These are phyloP conservation scores for Stylosanthes scabra DNA, from an alignment of 331 rosid genomes.

Conservation along the genomic window DNA sequence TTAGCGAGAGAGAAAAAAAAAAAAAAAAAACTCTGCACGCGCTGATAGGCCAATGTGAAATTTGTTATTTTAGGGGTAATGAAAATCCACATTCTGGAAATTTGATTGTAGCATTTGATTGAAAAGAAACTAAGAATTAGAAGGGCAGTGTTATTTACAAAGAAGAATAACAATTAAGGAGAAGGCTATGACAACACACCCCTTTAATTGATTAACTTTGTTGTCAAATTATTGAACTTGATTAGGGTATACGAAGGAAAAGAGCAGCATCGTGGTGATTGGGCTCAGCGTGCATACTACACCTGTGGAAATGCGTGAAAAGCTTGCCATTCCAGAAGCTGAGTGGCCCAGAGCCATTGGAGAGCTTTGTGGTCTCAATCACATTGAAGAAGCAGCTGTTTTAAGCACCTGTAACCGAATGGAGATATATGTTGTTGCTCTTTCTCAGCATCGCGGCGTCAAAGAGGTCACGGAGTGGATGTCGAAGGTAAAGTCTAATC, in stretches of 20 bases:
- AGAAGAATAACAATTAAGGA: no score
- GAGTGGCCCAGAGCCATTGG: conserved; percentile 98
- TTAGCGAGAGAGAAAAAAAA: neutral
- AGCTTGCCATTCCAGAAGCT: conserved; percentile 96
- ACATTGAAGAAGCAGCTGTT: conserved; percentile 96
- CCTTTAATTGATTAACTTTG: neutral
- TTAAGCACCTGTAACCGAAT: conserved; percentile 96
- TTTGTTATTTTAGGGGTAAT: neutral
- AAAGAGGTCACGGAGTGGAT: conserved; percentile 99
- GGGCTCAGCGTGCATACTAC: conserved; percentile 92
- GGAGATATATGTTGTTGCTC: conserved; percentile 96
- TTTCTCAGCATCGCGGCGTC: conserved; percentile 96
- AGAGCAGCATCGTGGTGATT: conserved; percentile 88
- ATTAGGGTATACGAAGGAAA: conserved; percentile 93
- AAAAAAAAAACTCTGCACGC: neutral
- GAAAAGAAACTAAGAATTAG: neutral
- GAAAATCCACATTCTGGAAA: neutral
- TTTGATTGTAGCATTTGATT: neutral
- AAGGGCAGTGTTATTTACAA: neutral
- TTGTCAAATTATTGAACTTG: conserved; percentile 5
- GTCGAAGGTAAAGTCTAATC: conserved; percentile 67
- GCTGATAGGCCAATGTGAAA: neutral
- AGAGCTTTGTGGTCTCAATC: conserved; percentile 88
- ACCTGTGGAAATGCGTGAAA: conserved; percentile 94
- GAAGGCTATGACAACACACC: neutral